A percentile compares a stretch with the other conserved stretches of the same genome.
Conservation (phyloP, 2,329 filamentous ascomycete species). For the Scorias spongiosa region DNA sequence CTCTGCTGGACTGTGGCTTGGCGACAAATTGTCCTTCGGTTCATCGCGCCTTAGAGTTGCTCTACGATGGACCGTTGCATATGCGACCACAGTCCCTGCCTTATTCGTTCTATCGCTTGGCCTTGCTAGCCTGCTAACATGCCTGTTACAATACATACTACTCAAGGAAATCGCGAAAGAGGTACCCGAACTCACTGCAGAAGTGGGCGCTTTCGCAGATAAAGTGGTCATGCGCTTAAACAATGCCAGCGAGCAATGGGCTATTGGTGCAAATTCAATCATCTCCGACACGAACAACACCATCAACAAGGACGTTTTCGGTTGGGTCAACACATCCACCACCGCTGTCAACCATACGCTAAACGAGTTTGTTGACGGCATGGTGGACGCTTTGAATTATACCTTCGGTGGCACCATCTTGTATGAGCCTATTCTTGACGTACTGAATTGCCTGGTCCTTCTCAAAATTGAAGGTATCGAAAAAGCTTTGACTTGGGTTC, state of each 20-base stretch:
- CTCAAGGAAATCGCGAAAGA: constrained; percentile 57
- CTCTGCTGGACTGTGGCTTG: constrained; percentile 53
- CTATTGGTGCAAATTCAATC: constrained; percentile 57
- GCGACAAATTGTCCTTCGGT: constrained; percentile 41
- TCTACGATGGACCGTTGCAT: constrained; percentile 69
- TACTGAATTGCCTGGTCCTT: constrained; percentile 75
- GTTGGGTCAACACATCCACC: constrained; percentile 76
- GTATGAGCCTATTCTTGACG: constrained; percentile 59
- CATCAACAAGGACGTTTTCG: constrained; percentile 73
- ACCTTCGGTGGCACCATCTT: constrained; percentile 76
- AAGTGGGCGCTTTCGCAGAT: constrained; percentile 67
- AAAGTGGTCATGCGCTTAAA: constrained; percentile 60
- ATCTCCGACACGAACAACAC: constrained; percentile 49
- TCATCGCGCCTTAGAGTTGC: constrained; percentile 52
- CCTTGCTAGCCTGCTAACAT: constrained; percentile 66
- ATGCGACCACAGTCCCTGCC: constrained; percentile 70
- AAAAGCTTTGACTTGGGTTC: constrained; percentile 83
- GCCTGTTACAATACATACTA: constrained; percentile 69
- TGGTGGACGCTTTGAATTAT: constrained; percentile 54
- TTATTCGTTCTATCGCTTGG: constrained; percentile 77
- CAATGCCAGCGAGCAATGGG: constrained; percentile 62
- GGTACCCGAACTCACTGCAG: constrained; percentile 55
- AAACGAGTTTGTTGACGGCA: constrained; percentile 64
- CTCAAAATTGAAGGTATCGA: constrained; percentile 76
- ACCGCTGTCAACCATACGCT: constrained; percentile 71